A percentile compares a stretch with the other conserved stretches of the same genome.
Evolutionary conservation across 805 yeast genomes (phyloP).

Genomic region (Teunomyces pallodes): DNA sequence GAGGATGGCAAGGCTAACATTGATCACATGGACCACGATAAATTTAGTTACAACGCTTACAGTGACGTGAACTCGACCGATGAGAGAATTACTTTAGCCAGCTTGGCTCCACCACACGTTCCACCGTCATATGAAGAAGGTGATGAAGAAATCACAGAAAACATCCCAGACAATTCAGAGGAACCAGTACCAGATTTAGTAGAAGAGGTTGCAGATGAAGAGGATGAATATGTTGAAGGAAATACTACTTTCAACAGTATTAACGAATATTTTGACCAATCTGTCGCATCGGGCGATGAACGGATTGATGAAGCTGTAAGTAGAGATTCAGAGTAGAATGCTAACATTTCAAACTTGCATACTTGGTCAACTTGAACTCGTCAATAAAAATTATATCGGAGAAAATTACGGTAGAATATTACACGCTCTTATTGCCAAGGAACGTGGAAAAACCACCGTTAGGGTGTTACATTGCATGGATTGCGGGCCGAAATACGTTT

Average conservation of each 20-base stretch:
- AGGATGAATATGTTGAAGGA: constrained; percentile 12
- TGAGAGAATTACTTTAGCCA: constrained; percentile 42
- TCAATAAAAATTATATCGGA: background rate
- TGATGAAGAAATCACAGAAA: background rate
- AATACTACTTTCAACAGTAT: constrained; percentile 8
- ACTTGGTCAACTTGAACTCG: too few species aligned
- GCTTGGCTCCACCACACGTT: constrained; percentile 29
- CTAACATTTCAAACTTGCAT: background rate
- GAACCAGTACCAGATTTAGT: too few species aligned
- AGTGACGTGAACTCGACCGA: constrained; percentile 37
- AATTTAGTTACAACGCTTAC: constrained; percentile 38
- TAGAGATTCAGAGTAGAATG: background rate
- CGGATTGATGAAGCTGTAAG: background rate
- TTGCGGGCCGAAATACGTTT: background rate
- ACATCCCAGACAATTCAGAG: too few species aligned
- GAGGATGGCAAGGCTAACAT: constrained; percentile 11
- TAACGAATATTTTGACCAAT: background rate
- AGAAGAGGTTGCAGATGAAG: background rate
- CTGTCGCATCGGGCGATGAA: background rate
- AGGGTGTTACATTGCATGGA: background rate
- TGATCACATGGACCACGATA: constrained; percentile 18
- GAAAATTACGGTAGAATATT: background rate
- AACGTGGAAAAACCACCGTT: background rate
- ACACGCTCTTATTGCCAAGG: background rate
- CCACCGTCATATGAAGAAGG: constrained; percentile 38